Conservation (phyloP, 352 stramenopile genomes). For the Globisporangium cystogenes region DNA sequence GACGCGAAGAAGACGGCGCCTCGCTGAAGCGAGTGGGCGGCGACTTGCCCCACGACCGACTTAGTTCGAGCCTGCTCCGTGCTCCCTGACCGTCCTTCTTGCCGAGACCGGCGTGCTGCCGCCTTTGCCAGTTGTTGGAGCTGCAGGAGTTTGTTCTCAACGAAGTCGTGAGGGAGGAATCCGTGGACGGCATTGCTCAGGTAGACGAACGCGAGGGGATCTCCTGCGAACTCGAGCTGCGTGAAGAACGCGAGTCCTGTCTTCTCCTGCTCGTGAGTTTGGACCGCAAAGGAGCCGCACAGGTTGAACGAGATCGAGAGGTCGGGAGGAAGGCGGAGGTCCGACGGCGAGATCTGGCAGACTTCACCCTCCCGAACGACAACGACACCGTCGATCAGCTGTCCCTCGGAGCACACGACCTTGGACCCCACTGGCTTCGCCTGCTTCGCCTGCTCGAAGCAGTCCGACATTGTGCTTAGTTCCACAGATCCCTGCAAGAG, state of each 20-base stretch:
- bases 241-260: slow-evolving; percentile 42
- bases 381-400: slow-evolving; percentile 46
- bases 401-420: slow-evolving; percentile 46
- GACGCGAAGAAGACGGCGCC: slow-evolving; percentile 47
- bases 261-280: slow-evolving; percentile 14
- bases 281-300: slow-evolving; percentile 32
- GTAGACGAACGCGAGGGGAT: slow-evolving; percentile 40
- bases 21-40: slow-evolving; percentile 23
- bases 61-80: background rate
- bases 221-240: slow-evolving; percentile 40
- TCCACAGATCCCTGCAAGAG: background rate
- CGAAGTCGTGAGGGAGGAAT: slow-evolving; percentile 36
- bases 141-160: slow-evolving; percentile 17
- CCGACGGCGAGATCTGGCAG: slow-evolving; percentile 38
- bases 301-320: slow-evolving; percentile 43
- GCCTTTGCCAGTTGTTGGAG: slow-evolving; percentile 1
- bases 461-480: background rate
- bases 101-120: slow-evolving; percentile 1
- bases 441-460: slow-evolving; percentile 15
- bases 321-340: slow-evolving; percentile 30
- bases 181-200: slow-evolving; percentile 47
- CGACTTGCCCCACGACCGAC: background rate
- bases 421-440: slow-evolving; percentile 46
- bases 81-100: background rate
- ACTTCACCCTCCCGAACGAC: slow-evolving; percentile 45